Evolutionary conservation across 2,329 filamentous ascomycete species (phyloP).

Genomic region (Helicocarpus griseus): DNA sequence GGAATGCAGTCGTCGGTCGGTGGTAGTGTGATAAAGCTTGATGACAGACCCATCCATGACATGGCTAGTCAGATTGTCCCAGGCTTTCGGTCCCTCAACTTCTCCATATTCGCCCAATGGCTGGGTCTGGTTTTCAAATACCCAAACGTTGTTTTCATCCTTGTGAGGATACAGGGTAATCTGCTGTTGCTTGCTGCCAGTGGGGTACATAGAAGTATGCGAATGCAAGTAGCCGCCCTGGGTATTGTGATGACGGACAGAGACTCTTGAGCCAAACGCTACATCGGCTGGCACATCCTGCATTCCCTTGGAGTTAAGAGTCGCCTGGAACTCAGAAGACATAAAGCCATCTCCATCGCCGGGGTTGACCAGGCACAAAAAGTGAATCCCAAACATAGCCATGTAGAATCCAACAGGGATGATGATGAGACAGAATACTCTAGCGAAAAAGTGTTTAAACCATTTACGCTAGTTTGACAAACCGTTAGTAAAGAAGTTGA

Average conservation of each 20-base stretch:
- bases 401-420: slow-evolving; percentile 88
- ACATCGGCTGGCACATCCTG: slow-evolving; percentile 89
- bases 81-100: slow-evolving; percentile 72
- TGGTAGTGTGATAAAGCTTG: slow-evolving; percentile 73
- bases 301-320: slow-evolving; percentile 94
- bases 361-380: slow-evolving; percentile 83
- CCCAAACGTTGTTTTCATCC: slow-evolving; percentile 94
- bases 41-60: slow-evolving; percentile 74
- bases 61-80: slow-evolving; percentile 65
- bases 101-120: slow-evolving; percentile 67
- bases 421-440: slow-evolving; percentile 81
- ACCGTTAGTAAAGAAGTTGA: slow-evolving; percentile 42
- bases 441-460: slow-evolving; percentile 88
- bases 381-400: slow-evolving; percentile 96
- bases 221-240: slow-evolving; percentile 97
- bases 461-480: slow-evolving; percentile 53
- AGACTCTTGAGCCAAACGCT: slow-evolving; percentile 75
- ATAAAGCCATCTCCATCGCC: slow-evolving; percentile 98
- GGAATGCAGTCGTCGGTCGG: slow-evolving; percentile 84
- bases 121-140: slow-evolving; percentile 93
- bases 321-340: slow-evolving; percentile 98
- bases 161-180: slow-evolving; percentile 98
- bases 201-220: slow-evolving; percentile 94
- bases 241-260: slow-evolving; percentile 87
- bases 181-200: slow-evolving; percentile 95